A percentile compares a stretch with the other conserved stretches of the same genome.
Conservation (phyloP, 805 yeast species). For the Cyberlindnera lachancei region DNA sequence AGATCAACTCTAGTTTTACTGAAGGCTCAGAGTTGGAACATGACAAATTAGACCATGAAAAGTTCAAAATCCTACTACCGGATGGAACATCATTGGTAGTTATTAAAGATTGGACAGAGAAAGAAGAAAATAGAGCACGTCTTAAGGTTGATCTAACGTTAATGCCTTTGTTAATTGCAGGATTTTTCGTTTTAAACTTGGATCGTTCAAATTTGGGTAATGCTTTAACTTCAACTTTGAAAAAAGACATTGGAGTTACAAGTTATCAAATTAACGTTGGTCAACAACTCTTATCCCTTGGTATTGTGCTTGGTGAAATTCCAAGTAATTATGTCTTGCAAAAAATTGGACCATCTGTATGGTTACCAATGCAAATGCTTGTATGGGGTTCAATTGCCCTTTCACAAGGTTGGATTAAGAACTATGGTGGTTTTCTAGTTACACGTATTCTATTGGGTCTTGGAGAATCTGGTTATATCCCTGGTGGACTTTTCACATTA, state of each 20-base stretch:
- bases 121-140: not conserved
- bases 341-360: conserved; percentile 2
- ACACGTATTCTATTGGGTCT: conserved; percentile 58
- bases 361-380: conserved; percentile 1
- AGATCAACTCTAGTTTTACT: no score
- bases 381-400: conserved; percentile 2
- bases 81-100: not conserved
- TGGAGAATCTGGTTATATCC: conserved; percentile 59
- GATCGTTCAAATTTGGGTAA: not conserved
- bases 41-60: conserved; percentile 14
- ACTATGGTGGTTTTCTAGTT: conserved; percentile 27
- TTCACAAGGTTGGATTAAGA: conserved; percentile 1
- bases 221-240: not conserved
- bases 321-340: conserved; percentile 1
- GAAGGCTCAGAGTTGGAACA: no score
- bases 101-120: not conserved
- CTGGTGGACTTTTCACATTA: conserved; percentile 48
- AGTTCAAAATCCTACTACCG: not conserved
- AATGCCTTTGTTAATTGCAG: not conserved
- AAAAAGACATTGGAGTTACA: not conserved
- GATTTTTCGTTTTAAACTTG: not conserved
- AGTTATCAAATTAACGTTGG: not conserved
- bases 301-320: conserved; percentile 1
- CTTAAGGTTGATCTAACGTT: not conserved
- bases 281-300: not conserved